These are phyloP conservation scores for Rubus parviflorus DNA, from an alignment of 306 rosid species.

Conservation along the genomic window DNA sequence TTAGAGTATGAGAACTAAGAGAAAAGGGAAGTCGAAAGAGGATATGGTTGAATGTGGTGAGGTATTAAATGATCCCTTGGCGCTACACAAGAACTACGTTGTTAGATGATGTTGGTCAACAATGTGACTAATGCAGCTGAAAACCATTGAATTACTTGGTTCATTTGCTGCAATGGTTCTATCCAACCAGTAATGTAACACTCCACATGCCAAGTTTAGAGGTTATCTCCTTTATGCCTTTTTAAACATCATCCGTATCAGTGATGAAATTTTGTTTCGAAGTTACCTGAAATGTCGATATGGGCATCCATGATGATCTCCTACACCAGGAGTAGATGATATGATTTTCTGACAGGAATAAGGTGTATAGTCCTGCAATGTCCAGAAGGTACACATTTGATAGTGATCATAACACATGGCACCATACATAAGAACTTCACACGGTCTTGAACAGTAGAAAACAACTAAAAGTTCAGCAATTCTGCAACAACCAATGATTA, in stretches of 20 bases:
- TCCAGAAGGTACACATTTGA: constrained; percentile 8
- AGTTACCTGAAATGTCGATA: constrained; percentile 89
- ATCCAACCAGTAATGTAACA: too few relatives aligned
- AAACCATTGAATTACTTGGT: too few relatives aligned
- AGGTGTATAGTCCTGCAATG: constrained; percentile 81
- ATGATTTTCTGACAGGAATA: constrained; percentile 83
- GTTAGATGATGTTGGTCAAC: constrained; percentile 2
- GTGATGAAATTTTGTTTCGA: constrained; percentile 13
- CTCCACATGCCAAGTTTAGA: too few relatives aligned
- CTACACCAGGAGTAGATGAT: constrained; percentile 78
- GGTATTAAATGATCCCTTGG: not conserved
- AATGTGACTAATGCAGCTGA: not conserved
- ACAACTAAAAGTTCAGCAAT: not conserved
- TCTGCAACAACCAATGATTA: constrained; percentile 8
- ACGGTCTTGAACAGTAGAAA: not conserved
- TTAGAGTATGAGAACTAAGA: not conserved
- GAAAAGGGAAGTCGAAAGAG: not conserved
- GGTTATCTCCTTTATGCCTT: too few relatives aligned
- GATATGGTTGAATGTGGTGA: not conserved
- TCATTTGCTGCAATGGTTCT: too few relatives aligned
- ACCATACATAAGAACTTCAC: not conserved
- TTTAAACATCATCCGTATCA: too few relatives aligned
- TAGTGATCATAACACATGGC: constrained; percentile 10
- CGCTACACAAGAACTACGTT: not conserved
- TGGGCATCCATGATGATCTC: constrained; percentile 99